These are phyloP conservation scores for Perkinsela sp. DNA, from an alignment of 208 protist genomes.

Conservation along the genomic window DNA sequence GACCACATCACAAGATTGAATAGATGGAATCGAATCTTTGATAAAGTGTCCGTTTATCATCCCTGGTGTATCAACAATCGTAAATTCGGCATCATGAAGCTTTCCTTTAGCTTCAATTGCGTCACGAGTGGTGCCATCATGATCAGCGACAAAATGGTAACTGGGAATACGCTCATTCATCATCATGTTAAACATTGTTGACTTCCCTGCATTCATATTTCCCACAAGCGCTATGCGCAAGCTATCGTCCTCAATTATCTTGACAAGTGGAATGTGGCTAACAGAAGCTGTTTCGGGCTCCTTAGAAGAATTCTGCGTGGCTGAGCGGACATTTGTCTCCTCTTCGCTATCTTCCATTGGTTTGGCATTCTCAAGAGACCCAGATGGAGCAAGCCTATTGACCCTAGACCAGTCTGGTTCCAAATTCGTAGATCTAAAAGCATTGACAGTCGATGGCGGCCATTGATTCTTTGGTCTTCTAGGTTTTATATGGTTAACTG, in stretches of 20 bases:
- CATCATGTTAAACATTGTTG: conserved; percentile 56
- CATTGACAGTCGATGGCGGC: no score
- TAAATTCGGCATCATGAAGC: conserved; percentile 42
- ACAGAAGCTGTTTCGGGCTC: neutral
- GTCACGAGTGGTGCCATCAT: conserved; percentile 55
- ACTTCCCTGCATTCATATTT: conserved; percentile 61
- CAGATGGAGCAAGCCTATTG: no score
- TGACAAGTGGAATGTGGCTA: conserved; percentile 43
- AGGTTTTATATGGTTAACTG: no score
- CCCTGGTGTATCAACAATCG: conserved; percentile 56
- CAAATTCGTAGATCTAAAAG: no score
- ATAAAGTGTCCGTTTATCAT: conserved; percentile 31
- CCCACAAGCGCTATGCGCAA: conserved; percentile 54
- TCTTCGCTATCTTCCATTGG: no score
- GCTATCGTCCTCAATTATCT: conserved; percentile 30
- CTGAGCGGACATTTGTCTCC: no score
- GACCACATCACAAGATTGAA: conserved; percentile 41
- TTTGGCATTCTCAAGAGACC: conserved; percentile 2
- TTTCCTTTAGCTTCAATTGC: conserved; percentile 30
- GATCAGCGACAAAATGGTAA: conserved; percentile 39
- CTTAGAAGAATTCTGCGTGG: no score
- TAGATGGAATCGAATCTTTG: conserved; percentile 42
- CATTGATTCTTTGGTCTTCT: no score
- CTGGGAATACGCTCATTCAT: conserved; percentile 22
- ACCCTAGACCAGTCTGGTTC: no score